These are phyloP conservation scores for Colletotrichum australisinense DNA, from an alignment of 2,329 filamentous ascomycete genomes.

Conservation along the genomic window DNA sequence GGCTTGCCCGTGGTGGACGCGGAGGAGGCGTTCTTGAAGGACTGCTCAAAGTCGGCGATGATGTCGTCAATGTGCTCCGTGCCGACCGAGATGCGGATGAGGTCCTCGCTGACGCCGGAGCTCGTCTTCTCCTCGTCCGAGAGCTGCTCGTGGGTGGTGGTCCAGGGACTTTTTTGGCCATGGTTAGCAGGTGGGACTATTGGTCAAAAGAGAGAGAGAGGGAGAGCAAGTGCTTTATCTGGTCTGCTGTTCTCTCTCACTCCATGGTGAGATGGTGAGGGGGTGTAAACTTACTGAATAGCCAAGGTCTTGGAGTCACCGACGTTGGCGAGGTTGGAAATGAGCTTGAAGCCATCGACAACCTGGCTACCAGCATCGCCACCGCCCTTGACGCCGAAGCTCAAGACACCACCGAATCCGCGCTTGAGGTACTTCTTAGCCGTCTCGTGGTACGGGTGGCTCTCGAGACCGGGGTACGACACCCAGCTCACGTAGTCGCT, in stretches of 20 bases:
- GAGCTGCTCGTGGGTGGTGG: conserved; percentile 94
- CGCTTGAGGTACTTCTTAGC: conserved; percentile 89
- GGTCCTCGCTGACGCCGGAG: conserved; percentile 89
- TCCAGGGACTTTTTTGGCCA: conserved; percentile 73
- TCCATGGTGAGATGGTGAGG: too few species aligned
- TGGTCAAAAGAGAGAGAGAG: neutral
- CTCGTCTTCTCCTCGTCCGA: conserved; percentile 81
- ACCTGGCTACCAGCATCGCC: conserved; percentile 85
- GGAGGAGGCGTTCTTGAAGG: conserved; percentile 73
- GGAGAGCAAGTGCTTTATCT: neutral
- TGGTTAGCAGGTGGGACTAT: neutral
- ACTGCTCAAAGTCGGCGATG: conserved; percentile 94
- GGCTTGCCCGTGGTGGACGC: conserved; percentile 50
- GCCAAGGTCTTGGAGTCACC: conserved; percentile 95
- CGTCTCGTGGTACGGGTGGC: conserved; percentile 80
- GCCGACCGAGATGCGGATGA: conserved; percentile 94
- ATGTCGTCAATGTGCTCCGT: conserved; percentile 98
- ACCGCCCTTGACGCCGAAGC: conserved; percentile 93
- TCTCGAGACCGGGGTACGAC: conserved; percentile 88
- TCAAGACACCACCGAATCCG: conserved; percentile 91
- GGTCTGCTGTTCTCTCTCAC: too few species aligned
- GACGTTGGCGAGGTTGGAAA: conserved; percentile 96
- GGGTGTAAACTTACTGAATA: conserved; percentile 70
- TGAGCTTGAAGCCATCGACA: conserved; percentile 93
- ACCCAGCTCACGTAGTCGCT: conserved; percentile 92